These are phyloP conservation scores for Penicillium mononematosum DNA, from an alignment of 495 filamentous ascomycete genomes.

Conservation along the genomic window DNA sequence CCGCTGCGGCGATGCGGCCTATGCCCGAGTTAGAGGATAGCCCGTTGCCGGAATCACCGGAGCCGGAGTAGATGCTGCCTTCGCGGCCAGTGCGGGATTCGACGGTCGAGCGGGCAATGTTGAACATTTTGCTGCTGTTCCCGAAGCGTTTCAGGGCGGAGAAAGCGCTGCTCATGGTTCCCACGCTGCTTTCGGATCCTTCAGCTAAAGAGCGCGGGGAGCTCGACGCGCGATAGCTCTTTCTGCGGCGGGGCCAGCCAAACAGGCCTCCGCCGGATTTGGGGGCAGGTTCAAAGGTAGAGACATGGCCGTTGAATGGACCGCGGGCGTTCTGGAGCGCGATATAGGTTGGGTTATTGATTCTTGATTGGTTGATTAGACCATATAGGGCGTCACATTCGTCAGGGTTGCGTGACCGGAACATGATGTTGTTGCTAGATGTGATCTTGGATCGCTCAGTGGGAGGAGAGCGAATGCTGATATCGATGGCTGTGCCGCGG, in stretches of 20 bases:
- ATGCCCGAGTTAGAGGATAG: constrained; percentile 54
- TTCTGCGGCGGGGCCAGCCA: constrained; percentile 49
- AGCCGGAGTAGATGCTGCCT: constrained; percentile 61
- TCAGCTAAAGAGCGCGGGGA: constrained; percentile 53
- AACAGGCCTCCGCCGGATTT: constrained; percentile 41
- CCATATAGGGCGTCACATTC: constrained; percentile 81
- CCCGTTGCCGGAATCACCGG: constrained; percentile 47
- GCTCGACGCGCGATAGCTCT: constrained; percentile 58
- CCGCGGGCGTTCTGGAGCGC: constrained; percentile 71
- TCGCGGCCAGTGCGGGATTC: constrained; percentile 55
- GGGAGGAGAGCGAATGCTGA: constrained; percentile 83
- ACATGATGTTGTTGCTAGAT: constrained; percentile 76
- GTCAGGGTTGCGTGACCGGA: constrained; percentile 72
- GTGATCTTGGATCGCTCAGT: constrained; percentile 67
- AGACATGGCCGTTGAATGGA: constrained; percentile 32
- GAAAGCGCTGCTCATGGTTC: constrained; percentile 61
- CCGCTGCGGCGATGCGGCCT: constrained; percentile 54
- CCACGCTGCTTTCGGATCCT: constrained; percentile 57
- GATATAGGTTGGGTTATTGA: constrained; percentile 86
- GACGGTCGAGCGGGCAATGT: constrained; percentile 67
- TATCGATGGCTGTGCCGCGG: constrained; percentile 85
- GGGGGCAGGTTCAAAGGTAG: constrained; percentile 30
- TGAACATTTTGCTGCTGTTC: constrained; percentile 64
- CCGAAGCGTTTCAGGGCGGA: constrained; percentile 74
- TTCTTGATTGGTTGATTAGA: constrained; percentile 76